Evolutionary conservation across 805 yeast species (phyloP).

Genomic region (Clavispora phyllophila): DNA sequence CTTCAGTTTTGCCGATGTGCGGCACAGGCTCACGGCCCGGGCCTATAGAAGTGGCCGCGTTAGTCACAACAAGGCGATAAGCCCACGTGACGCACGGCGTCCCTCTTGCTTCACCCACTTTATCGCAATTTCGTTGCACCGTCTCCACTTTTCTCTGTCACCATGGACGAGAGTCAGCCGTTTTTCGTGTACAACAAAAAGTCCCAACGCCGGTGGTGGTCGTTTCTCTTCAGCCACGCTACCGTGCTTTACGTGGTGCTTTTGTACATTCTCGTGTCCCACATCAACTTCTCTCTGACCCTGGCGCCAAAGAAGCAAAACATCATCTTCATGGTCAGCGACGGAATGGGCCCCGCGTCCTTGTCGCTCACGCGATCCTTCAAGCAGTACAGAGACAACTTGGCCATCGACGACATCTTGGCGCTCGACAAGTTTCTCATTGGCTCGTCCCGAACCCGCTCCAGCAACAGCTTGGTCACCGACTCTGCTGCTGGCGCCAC

Average conservation of each 20-base stretch:
- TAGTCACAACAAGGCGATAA: no score
- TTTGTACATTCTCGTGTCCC: not conserved
- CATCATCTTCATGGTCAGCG: slow-evolving; percentile 83
- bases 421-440: slow-evolving; percentile 63
- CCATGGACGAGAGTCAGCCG: not conserved
- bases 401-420: slow-evolving; percentile 53
- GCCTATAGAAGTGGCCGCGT: no score
- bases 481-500: slow-evolving; percentile 98
- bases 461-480: slow-evolving; percentile 71
- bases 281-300: slow-evolving; percentile 1
- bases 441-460: slow-evolving; percentile 82
- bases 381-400: slow-evolving; percentile 53
- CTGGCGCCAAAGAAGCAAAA: slow-evolving; percentile 49
- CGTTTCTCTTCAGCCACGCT: not conserved
- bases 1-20: no score
- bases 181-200: not conserved
- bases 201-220: not conserved
- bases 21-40: no score
- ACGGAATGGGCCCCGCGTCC: slow-evolving; percentile 94
- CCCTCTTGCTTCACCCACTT: not conserved
- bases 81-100: not conserved
- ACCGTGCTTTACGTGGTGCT: not conserved
- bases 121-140: not conserved
- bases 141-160: not conserved
- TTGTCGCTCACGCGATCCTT: slow-evolving; percentile 74